Evolutionary conservation across 805 yeast genomes (phyloP).

Genomic region (Lachancea sp.): DNA sequence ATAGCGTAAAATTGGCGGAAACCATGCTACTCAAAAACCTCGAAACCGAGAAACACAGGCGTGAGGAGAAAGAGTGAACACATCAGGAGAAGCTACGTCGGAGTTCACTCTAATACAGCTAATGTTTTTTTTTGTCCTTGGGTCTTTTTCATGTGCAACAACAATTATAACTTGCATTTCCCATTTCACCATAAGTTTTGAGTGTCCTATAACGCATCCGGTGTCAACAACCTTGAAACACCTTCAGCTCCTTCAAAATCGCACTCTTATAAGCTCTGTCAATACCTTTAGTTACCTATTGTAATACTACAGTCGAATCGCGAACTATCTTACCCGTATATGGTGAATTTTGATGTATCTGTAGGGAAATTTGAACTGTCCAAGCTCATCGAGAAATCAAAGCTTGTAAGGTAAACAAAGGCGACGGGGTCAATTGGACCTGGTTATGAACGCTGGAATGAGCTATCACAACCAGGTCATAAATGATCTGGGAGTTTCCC

Average conservation of each 20-base stretch:
- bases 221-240: too few relatives aligned
- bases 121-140: too few relatives aligned
- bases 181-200: too few relatives aligned
- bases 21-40: conserved; percentile 49
- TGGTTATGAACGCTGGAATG: conserved; percentile 1
- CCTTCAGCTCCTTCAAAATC: not conserved
- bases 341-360: not conserved
- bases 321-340: not conserved
- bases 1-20: conserved; percentile 51
- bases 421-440: not conserved
- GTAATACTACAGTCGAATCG: conserved; percentile 6
- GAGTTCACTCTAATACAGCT: too few relatives aligned
- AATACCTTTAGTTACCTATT: conserved; percentile 1
- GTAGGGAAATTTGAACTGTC: not conserved
- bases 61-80: conserved; percentile 24
- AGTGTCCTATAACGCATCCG: too few relatives aligned
- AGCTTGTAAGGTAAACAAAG: not conserved
- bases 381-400: not conserved
- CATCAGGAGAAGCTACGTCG: too few relatives aligned
- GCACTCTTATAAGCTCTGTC: not conserved
- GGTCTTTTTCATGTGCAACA: too few relatives aligned
- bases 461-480: conserved; percentile 15
- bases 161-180: not conserved
- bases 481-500: conserved; percentile 28
- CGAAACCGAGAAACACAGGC: conserved; percentile 52